Conservation (phyloP, 2,329 filamentous ascomycete genomes). For the Sclerotinia spermophila region DNA sequence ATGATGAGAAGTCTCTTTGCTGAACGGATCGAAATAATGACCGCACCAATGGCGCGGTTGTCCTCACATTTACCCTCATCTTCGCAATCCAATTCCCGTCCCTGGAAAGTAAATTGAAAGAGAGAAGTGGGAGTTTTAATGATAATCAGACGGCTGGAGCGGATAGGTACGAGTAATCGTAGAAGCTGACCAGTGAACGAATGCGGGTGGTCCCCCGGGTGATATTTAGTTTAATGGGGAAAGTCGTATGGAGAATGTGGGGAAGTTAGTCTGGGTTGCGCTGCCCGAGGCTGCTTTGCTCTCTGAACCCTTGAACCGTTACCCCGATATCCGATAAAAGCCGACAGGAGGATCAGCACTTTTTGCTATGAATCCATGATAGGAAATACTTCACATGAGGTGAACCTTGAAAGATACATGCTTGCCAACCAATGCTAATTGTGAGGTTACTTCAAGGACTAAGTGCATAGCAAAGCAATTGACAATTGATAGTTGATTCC, state of each 20-base stretch:
- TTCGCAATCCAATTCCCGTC: constrained; percentile 14
- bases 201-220: not conserved
- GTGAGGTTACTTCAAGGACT: not conserved
- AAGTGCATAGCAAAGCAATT: constrained; percentile 8
- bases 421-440: not conserved
- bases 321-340: constrained; percentile 7
- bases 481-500: not conserved
- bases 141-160: not conserved
- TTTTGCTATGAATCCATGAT: constrained; percentile 3
- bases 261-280: not conserved
- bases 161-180: not conserved
- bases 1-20: constrained; percentile 45
- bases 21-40: constrained; percentile 27
- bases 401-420: constrained; percentile 1
- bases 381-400: constrained; percentile 9
- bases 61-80: constrained; percentile 32
- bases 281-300: not conserved
- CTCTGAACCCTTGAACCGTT: not conserved
- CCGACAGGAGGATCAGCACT: constrained; percentile 12
- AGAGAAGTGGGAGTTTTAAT: not conserved
- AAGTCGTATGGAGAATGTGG: constrained; percentile 14
- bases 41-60: constrained; percentile 27
- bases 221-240: not conserved
- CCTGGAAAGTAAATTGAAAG: not conserved
- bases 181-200: not conserved